Evolutionary conservation across 2,329 filamentous ascomycete species (phyloP), one percentile per base, ranked within the genome.

Genomic region (Botrytis pseudocinerea): DNA sequence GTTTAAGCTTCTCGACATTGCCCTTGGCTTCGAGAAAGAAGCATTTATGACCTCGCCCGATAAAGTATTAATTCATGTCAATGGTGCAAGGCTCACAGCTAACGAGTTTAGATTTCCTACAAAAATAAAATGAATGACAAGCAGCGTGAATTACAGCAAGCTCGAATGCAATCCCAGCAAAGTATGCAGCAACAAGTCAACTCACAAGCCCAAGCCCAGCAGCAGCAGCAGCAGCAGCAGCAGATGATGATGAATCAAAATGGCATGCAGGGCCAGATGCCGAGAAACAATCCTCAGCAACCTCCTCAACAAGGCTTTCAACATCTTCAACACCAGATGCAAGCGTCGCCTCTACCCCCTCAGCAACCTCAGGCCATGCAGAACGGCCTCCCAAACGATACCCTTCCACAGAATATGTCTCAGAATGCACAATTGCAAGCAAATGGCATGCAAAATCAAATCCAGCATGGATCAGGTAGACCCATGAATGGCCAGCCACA

Each of bases 311-410:
- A 85, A 76, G 85, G 84, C 1, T 90, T 90, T 73, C 88, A 88
- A 74, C 85, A 87, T 65, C 83, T 90, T 51, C 88, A 89, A 73
- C 87, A 88, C 71, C 86, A 85, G 72, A 88, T 89, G 86, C 88
- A 90, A 77, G 81, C 84, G 6, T 84, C 86, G 1, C 85, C 85
- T 54, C 84, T 89, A 38, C 83, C 85, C 16, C 87, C 85, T 69
- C 87, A 87, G 74, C 78, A 79, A 72, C 74, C 77, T 32, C 79
- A 76, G n/a, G 76, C 79, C 62, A 77, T 78, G 65, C 70, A 74
- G 0, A 77, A 80, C 73, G 80, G 81, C 78, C 82, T 75, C 80
- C 81, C 73, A 42, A 80, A 78, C 35, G 78, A 79, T 64, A 73
- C 74, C 2, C 60, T 76, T 44, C 74, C 77, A 38, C 80, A 76